Evolutionary conservation across 805 yeast species (phyloP).

Genomic region (Spencermartinsiella europaea): DNA sequence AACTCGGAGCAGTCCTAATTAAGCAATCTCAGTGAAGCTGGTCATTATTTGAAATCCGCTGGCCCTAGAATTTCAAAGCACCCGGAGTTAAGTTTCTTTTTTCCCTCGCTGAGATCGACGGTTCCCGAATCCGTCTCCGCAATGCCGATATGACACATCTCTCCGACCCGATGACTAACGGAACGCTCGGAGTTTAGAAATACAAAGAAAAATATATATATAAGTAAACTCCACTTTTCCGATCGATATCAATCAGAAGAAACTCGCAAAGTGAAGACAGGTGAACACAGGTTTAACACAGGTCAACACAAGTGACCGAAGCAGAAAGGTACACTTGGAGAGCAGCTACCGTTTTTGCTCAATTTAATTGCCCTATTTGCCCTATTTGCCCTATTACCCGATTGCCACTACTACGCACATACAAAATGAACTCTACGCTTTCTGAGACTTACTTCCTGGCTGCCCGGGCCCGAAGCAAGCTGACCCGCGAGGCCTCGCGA

Average conservation of each 20-base stretch:
- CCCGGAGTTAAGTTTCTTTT: no score
- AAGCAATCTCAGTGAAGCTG: no score
- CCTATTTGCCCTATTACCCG: not conserved
- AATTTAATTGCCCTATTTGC: no score
- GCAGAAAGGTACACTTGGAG: not conserved
- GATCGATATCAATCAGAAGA: not conserved
- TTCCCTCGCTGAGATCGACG: no score
- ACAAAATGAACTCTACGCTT: not conserved
- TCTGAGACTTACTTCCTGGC: conserved; percentile 55
- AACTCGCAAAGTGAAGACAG: not conserved
- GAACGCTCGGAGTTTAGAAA: not conserved
- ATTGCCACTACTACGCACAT: not conserved
- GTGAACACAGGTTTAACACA: not conserved
- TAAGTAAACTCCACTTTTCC: not conserved
- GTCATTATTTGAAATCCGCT: no score
- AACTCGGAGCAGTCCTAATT: no score
- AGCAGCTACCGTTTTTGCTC: no score
- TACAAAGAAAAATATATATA: not conserved
- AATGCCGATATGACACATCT: not conserved
- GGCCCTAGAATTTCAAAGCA: no score
- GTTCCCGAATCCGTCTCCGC: not conserved
- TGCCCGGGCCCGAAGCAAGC: conserved; percentile 56
- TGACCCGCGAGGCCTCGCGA: conserved; percentile 56
- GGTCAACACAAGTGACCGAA: not conserved
- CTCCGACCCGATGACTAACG: not conserved